Evolutionary conservation across 352 stramenopile species (phyloP).

Genomic region (Aphanomyces cochlioides): DNA sequence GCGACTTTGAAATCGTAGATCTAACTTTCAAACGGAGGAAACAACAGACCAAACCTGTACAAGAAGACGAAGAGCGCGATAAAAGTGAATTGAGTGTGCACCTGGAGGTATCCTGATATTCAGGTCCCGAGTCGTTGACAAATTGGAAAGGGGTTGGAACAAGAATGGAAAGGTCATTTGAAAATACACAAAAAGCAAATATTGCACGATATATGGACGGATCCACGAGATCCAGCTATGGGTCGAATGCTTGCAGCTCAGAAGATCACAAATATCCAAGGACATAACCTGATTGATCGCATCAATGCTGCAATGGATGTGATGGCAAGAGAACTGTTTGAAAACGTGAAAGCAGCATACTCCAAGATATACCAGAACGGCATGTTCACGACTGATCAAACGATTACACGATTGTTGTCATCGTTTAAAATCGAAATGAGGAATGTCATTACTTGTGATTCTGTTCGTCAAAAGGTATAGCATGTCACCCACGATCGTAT

Average conservation of each 20-base stretch:
- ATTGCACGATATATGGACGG: not conserved
- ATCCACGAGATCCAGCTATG: slow-evolving; percentile 8
- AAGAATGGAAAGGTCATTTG: not conserved
- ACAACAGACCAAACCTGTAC: not conserved
- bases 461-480: slow-evolving; percentile 9
- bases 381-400: slow-evolving; percentile 6
- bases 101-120: not conserved
- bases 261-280: not conserved
- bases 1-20: slow-evolving; percentile 8
- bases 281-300: not conserved
- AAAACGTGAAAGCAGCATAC: not conserved
- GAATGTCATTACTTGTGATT: not conserved
- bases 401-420: not conserved
- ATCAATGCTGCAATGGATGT: not conserved
- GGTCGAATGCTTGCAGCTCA: not conserved
- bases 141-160: not conserved
- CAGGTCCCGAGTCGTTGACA: not conserved
- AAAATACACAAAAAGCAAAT: not conserved
- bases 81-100: not conserved
- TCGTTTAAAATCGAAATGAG: slow-evolving; percentile 14
- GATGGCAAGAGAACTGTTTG: not conserved
- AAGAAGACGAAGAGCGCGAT: not conserved
- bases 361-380: not conserved
- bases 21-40: not conserved
- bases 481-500: not conserved